phyloP scores from a whole-genome alignment of 2,329 filamentous ascomycete species.

The Nigrospora oryzae region DNA sequence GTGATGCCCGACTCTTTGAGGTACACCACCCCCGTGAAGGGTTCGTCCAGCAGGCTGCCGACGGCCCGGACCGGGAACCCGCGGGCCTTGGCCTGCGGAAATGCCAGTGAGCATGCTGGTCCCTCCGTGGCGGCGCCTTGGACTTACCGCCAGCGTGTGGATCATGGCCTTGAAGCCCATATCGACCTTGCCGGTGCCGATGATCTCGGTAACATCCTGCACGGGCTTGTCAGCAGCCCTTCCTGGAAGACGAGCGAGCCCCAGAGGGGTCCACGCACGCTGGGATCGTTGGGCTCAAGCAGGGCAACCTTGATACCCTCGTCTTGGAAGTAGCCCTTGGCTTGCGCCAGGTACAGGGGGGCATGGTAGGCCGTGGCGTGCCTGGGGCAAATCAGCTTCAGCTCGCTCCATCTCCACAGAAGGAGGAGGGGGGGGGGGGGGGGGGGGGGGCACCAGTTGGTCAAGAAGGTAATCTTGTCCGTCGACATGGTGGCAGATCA shows the following conservation, averaged over 20 bases:
- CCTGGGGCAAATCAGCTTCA: constrained; percentile 33
- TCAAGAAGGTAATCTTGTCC: constrained; percentile 78
- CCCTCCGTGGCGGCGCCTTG: too few species aligned
- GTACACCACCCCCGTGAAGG: constrained; percentile 73
- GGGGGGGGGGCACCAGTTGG: constrained; percentile 76
- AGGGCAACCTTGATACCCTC: constrained; percentile 72
- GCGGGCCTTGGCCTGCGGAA: constrained; percentile 66
- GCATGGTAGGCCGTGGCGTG: constrained; percentile 77
- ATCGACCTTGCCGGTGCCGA: constrained; percentile 67
- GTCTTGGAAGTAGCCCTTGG: constrained; percentile 66
- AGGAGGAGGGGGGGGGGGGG: too few species aligned
- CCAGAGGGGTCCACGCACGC: constrained; percentile 31
- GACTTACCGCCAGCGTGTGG: constrained; percentile 61
- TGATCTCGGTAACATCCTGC: constrained; percentile 73
- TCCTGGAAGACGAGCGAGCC: background rate
- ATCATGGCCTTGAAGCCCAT: constrained; percentile 82
- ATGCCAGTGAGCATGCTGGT: too few species aligned
- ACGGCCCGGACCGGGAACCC: constrained; percentile 66
- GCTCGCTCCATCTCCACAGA: background rate
- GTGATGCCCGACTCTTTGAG: constrained; percentile 68
- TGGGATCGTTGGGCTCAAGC: constrained; percentile 71
- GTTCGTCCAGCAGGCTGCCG: constrained; percentile 69
- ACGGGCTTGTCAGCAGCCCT: constrained; percentile 4
- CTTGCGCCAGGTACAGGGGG: constrained; percentile 68
- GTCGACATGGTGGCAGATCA: constrained; percentile 58